phyloP scores from a whole-genome alignment of 805 yeast genomes.

The Candida pseudoglaebosa region DNA sequence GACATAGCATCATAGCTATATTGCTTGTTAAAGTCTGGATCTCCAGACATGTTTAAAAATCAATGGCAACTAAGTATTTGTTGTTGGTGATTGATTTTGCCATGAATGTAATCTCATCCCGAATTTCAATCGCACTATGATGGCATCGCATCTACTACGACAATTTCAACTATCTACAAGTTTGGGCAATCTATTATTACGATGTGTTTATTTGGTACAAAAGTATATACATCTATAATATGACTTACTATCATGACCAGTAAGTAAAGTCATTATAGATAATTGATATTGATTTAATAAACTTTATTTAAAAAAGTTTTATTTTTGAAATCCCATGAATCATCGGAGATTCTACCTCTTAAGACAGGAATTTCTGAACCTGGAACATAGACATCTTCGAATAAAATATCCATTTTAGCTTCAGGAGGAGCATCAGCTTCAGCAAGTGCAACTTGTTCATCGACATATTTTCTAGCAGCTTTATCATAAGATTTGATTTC shows the following conservation, averaged over 20 bases:
- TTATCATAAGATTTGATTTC: constrained; percentile 94
- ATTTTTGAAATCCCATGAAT: constrained; percentile 79
- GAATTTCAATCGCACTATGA: constrained; percentile 1
- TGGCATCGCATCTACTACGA: too few relatives aligned
- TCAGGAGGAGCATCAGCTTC: constrained; percentile 94
- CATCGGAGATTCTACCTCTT: constrained; percentile 96
- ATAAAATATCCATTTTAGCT: constrained; percentile 88
- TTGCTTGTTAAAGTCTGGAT: constrained; percentile 13
- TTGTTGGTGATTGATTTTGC: too few relatives aligned
- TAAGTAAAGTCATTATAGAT: too few relatives aligned
- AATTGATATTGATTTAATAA: constrained; percentile 31
- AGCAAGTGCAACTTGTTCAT: constrained; percentile 90
- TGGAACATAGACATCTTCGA: constrained; percentile 94
- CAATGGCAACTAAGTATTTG: too few relatives aligned
- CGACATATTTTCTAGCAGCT: constrained; percentile 93
- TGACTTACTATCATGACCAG: not conserved
- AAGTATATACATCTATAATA: not conserved
- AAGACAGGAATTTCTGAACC: constrained; percentile 89
- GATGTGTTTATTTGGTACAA: not conserved
- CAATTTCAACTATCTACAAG: too few relatives aligned
- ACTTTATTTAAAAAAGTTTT: constrained; percentile 44
- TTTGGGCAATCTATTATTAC: not conserved
- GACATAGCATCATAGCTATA: constrained; percentile 74
- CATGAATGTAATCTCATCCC: constrained; percentile 1
- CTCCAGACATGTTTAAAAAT: constrained; percentile 6